A percentile compares a stretch with the other conserved stretches of the same genome.
These are phyloP conservation scores for Sequoia sempervirens DNA, from an alignment of 75 land plant genomes.

Conservation along the genomic window DNA sequence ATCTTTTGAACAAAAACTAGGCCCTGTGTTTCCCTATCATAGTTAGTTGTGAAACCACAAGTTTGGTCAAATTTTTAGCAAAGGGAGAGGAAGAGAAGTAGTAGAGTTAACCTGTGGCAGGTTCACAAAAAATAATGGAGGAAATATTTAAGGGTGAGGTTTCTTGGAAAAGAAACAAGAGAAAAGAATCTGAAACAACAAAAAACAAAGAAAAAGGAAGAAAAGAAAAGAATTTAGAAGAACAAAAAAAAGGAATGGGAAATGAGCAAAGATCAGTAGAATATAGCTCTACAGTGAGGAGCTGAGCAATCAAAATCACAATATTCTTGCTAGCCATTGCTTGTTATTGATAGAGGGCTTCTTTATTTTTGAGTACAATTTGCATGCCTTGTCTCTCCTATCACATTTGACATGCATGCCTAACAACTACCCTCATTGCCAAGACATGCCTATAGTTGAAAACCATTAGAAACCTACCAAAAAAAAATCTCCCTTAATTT, in stretches of 20 bases:
- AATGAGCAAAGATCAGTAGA: background rate
- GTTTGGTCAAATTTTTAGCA: too few relatives aligned
- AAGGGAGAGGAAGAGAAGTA: background rate
- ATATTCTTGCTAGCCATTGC: conserved; percentile 88
- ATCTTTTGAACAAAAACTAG: too few relatives aligned
- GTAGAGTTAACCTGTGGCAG: background rate
- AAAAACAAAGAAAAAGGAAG: background rate
- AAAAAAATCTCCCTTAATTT: too few relatives aligned
- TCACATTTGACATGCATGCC: too few relatives aligned
- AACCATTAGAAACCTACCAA: too few relatives aligned
- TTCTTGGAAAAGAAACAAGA: background rate
- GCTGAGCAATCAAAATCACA: conserved; percentile 44
- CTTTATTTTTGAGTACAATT: too few relatives aligned
- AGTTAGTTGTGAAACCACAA: too few relatives aligned
- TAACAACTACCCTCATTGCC: too few relatives aligned
- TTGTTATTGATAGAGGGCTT: conserved; percentile 54
- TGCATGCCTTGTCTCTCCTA: too few relatives aligned
- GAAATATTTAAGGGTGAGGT: background rate
- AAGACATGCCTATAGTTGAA: too few relatives aligned
- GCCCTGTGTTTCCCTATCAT: background rate
- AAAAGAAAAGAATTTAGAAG: background rate
- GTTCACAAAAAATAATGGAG: background rate
- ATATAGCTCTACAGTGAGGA: conserved; percentile 61
- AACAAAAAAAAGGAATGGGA: conserved; percentile 6
- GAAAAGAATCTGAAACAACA: background rate